Evolutionary conservation across 106 monocot species (phyloP).

Genomic region (Phalaenopsis equestris): DNA sequence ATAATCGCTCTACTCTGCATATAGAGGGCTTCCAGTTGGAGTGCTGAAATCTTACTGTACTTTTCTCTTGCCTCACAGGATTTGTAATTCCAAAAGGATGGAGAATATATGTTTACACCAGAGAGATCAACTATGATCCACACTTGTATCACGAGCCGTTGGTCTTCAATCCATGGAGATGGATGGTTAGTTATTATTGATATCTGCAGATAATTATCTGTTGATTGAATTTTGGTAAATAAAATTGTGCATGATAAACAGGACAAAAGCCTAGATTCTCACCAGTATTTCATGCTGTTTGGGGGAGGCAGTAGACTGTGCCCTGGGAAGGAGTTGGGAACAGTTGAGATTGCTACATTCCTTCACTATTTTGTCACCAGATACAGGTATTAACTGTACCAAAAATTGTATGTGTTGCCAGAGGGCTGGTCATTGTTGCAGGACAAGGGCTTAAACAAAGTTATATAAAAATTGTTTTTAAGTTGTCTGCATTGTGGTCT

Average conservation of each 20-base stretch:
- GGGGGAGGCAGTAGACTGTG: constrained; percentile 65
- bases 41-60: background rate
- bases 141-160: constrained; percentile 63
- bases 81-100: constrained; percentile 81
- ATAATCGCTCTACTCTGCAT: too few relatives aligned
- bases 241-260: constrained; percentile 7
- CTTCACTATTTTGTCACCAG: constrained; percentile 70
- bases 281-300: constrained; percentile 63
- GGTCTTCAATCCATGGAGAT: constrained; percentile 99
- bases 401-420: background rate
- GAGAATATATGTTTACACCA: constrained; percentile 87
- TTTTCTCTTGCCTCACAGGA: constrained; percentile 29
- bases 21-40: too few relatives aligned
- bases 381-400: constrained; percentile 42
- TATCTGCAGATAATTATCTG: background rate
- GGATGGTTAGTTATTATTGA: constrained; percentile 48
- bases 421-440: background rate
- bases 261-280: constrained; percentile 53
- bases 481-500: too few relatives aligned
- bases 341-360: constrained; percentile 56
- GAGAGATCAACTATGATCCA: constrained; percentile 87
- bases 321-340: constrained; percentile 71
- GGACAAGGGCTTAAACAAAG: too few relatives aligned
- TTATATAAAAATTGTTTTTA: too few relatives aligned
- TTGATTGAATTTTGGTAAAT: background rate